phyloP scores from a whole-genome alignment of 2,329 filamentous ascomycete genomes.

The Pestalotiopsis sp. region DNA sequence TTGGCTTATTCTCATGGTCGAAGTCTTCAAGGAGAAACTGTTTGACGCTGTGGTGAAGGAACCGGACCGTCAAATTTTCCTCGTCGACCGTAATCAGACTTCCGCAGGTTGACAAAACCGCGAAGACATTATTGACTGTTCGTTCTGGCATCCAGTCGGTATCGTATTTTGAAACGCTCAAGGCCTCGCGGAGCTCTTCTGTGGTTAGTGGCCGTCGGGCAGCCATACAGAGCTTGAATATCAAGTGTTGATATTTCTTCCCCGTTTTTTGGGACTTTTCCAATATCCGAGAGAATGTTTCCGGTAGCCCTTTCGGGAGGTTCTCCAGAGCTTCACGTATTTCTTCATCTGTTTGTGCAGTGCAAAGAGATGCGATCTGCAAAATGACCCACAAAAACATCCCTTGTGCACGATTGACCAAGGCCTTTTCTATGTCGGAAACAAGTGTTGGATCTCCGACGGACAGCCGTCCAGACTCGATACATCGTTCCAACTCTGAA shows the following conservation, averaged over 20 bases:
- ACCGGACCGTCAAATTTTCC: background rate
- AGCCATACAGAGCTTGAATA: background rate
- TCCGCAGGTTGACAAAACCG: background rate
- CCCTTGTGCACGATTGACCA: background rate
- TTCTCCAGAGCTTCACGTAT: background rate
- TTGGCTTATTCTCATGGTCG: background rate
- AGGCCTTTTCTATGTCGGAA: background rate
- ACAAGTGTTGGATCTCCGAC: background rate
- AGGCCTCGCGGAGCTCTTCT: background rate
- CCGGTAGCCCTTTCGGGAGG: background rate
- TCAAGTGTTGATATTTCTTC: background rate
- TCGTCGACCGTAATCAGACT: background rate
- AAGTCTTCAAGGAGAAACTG: background rate
- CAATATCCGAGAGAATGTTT: background rate
- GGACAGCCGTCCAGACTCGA: background rate
- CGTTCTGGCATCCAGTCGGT: background rate
- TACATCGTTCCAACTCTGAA: background rate
- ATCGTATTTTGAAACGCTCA: background rate
- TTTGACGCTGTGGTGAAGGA: background rate
- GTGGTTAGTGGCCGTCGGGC: background rate
- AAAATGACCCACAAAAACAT: background rate
- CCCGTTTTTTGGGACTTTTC: background rate
- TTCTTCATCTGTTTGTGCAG: background rate
- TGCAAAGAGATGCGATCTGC: background rate
- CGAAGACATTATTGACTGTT: background rate